Evolutionary conservation across 2,329 filamentous ascomycete species (phyloP).

Genomic region (Metarhizium anisopliae): DNA sequence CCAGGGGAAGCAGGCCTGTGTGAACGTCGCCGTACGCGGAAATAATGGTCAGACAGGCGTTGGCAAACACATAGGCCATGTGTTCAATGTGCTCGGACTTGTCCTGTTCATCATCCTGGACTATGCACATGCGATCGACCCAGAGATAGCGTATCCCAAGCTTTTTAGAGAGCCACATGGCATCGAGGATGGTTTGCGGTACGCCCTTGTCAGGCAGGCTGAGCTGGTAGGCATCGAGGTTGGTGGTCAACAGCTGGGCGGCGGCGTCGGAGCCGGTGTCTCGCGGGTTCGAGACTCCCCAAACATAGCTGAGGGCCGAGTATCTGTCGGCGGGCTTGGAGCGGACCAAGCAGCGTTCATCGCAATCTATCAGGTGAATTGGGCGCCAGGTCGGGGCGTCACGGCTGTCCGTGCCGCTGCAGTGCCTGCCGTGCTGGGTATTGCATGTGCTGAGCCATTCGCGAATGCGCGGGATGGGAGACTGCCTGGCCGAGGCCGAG

Average conservation of each 20-base stretch:
- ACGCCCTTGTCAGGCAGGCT: constrained; percentile 27
- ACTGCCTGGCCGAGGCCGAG: constrained; percentile 18
- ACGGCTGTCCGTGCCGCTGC: constrained; percentile 18
- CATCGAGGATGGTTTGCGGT: constrained; percentile 33
- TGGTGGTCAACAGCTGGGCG: constrained; percentile 25
- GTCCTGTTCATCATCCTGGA: constrained; percentile 33
- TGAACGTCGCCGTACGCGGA: constrained; percentile 31
- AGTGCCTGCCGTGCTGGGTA: constrained; percentile 31
- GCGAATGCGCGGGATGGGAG: constrained; percentile 28
- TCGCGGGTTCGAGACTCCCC: constrained; percentile 22
- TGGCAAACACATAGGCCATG: constrained; percentile 37
- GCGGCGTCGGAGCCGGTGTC: constrained; percentile 16
- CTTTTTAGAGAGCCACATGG: constrained; percentile 34
- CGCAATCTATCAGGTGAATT: constrained; percentile 31
- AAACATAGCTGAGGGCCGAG: constrained; percentile 37
- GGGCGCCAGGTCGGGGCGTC: constrained; percentile 28
- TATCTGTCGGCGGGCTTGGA: constrained; percentile 31
- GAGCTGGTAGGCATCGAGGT: constrained; percentile 26
- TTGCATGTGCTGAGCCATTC: constrained; percentile 36
- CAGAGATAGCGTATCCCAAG: constrained; percentile 34
- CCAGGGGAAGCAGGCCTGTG: constrained; percentile 27
- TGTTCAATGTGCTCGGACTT: constrained; percentile 30
- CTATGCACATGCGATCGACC: constrained; percentile 37
- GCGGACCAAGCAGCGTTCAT: constrained; percentile 28
- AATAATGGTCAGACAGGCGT: constrained; percentile 35